A percentile compares a stretch with the other conserved stretches of the same genome.
Evolutionary conservation across 2,329 filamentous ascomycete species (phyloP).

Genomic region (Neonectria ditissima): DNA sequence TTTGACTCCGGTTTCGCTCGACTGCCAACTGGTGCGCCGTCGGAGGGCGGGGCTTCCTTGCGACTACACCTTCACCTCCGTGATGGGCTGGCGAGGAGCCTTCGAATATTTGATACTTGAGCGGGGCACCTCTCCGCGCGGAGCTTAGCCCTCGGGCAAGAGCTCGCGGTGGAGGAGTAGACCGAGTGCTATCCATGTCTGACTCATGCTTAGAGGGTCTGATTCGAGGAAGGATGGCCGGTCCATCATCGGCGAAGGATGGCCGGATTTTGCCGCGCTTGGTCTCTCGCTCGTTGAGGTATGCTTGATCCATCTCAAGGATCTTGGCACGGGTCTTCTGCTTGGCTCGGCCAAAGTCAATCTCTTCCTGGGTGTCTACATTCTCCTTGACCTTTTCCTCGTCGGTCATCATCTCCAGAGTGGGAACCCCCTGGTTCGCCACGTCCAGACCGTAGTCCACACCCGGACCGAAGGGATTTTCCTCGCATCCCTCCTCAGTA

Average conservation of each 20-base stretch:
- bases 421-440: conserved; percentile 76
- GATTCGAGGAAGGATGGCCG: conserved; percentile 71
- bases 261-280: conserved; percentile 64
- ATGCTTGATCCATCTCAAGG: conserved; percentile 79
- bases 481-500: conserved; percentile 84
- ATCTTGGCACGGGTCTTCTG: conserved; percentile 80
- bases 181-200: conserved; percentile 59
- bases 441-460: conserved; percentile 74
- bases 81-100: conserved; percentile 70
- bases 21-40: conserved; percentile 87
- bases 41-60: conserved; percentile 76
- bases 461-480: conserved; percentile 88
- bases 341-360: conserved; percentile 78
- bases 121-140: conserved; percentile 57
- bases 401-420: conserved; percentile 72
- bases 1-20: conserved; percentile 80
- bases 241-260: conserved; percentile 62
- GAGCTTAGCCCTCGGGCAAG: conserved; percentile 45
- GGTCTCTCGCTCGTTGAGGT: conserved; percentile 70
- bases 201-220: conserved; percentile 71
- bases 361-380: conserved; percentile 77
- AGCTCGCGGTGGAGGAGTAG: conserved; percentile 55
- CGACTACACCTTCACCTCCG: conserved; percentile 66
- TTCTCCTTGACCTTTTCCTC: conserved; percentile 78
- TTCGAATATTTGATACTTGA: conserved; percentile 72